Evolutionary conservation across 306 rosid species (phyloP).

Genomic region (Ormosia emarginata): DNA sequence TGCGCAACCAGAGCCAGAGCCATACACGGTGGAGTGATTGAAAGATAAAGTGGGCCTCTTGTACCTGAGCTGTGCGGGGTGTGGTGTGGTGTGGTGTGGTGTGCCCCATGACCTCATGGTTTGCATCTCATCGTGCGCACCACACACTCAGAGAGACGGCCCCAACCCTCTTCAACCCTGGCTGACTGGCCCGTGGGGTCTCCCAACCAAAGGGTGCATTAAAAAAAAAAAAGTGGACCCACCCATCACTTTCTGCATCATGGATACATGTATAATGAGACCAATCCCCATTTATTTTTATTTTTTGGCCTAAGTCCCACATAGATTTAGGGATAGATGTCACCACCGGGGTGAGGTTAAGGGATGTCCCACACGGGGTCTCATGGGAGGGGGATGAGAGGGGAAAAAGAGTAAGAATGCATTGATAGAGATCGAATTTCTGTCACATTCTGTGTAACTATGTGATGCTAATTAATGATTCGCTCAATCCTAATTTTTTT

Average conservation of each 20-base stretch:
- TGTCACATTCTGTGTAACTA: no score
- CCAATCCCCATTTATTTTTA: no score
- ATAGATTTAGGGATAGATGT: no score
- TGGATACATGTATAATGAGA: no score
- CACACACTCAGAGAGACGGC: conserved; percentile 6
- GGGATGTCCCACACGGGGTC: no score
- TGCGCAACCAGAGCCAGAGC: not conserved
- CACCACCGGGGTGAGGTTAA: no score
- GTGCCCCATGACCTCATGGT: conserved; percentile 5
- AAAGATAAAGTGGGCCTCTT: conserved; percentile 38
- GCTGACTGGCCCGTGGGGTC: conserved; percentile 10
- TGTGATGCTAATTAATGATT: no score
- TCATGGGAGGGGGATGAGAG: no score
- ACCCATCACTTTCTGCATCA: not conserved
- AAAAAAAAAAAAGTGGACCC: conserved; percentile 5
- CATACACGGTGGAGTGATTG: not conserved
- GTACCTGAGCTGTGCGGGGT: not conserved
- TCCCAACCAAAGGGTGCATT: not conserved
- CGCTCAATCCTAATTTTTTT: no score
- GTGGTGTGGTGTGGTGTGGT: not conserved
- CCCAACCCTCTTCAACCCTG: conserved; percentile 13
- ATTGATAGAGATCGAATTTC: no score
- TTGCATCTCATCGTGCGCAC: conserved; percentile 34
- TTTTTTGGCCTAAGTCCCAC: no score
- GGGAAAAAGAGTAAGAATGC: no score